Base-by-base conservation (phyloP, 805 yeast species). In the Saturnispora zaruensis region DNA sequence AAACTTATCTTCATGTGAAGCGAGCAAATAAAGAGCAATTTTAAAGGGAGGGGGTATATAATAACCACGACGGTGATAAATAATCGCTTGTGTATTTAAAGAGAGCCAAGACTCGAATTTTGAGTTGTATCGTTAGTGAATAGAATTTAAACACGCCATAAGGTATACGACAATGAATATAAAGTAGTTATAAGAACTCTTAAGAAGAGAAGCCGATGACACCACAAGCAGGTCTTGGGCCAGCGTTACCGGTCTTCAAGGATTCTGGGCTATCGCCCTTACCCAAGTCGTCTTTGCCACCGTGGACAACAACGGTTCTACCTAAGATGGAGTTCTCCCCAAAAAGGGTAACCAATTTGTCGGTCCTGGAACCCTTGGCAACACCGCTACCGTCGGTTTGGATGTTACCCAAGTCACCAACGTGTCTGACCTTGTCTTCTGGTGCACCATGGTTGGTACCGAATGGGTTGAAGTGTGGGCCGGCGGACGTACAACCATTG, bases 181-280 rank as follows among this genome's bases (percentile, higher is more conserved):
- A 36, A 36, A 36, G 11, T 36, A 36, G 23, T 36, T 34, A 18
- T 18, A 36, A 36, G 21, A 9, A 16, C 40, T 33, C 46, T 64
- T 67, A 74, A 59, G 76, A 67, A 46, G 87, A 59, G 56, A 83
- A 62, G 57, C 97, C 97, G 75, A 90, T 89, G 65, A 90, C 96
- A 76, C 98, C 98, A 76, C 98, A 90, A 57, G 98, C 98, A 60
- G 93, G 87, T 82, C 98, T 89, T 59, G 84, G 90, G 69, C 98
- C 98, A 53, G 98, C 97, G 66, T 90, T 88, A 76, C 97, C 97
- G 59, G 96, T 89, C 76, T 84, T 88, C 73, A 85, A 78, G 56
- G 96, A 86, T 71, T 87, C 96, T 53, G 86, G 82, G 66, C 82
- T 81, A 55, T 89, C 95, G 71, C 96, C 96, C 76, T 86, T 84